Evolutionary conservation across 2,329 filamentous ascomycete species (phyloP).

Genomic region (Talaromyces rugulosus): DNA sequence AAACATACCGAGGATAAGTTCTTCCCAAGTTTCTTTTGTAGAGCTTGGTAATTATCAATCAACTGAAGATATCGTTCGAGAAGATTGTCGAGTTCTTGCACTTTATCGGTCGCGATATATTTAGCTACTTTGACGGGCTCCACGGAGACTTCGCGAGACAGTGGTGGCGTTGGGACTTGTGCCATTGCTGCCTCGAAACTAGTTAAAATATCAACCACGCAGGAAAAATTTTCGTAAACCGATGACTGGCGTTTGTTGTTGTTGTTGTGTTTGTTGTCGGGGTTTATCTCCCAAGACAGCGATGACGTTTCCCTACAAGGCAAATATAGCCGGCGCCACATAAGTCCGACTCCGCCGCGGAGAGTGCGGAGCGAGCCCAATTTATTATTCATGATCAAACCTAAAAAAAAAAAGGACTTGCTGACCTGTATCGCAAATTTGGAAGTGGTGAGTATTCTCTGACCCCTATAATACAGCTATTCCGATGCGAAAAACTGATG

Average conservation of each 20-base stretch:
- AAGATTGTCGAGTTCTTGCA: slow-evolving; percentile 34
- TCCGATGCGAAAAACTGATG: not conserved
- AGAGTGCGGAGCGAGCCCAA: not conserved
- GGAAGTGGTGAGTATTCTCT: not conserved
- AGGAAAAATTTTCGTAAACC: not conserved
- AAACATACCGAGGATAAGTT: slow-evolving; percentile 36
- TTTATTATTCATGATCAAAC: not conserved
- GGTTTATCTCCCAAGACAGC: slow-evolving; percentile 3
- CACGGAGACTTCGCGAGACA: slow-evolving; percentile 27
- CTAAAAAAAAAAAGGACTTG: not conserved
- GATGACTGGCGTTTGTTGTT: not conserved
- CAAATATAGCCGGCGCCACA: slow-evolving; percentile 10
- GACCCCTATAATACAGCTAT: not conserved
- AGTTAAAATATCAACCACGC: not conserved
- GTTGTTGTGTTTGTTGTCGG: not conserved
- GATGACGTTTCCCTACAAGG: slow-evolving; percentile 5
- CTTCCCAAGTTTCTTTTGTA: slow-evolving; percentile 35
- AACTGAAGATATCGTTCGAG: slow-evolving; percentile 41
- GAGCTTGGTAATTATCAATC: slow-evolving; percentile 39
- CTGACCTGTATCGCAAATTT: not conserved
- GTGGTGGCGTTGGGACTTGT: slow-evolving; percentile 32
- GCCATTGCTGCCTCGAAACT: slow-evolving; percentile 19
- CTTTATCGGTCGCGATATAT: slow-evolving; percentile 20
- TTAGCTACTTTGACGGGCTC: slow-evolving; percentile 19
- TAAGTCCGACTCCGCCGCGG: slow-evolving; percentile 7